Evolutionary conservation across 176 grass and related monocot genomes (phyloP).

Genomic region (Panicum miliaceum): DNA sequence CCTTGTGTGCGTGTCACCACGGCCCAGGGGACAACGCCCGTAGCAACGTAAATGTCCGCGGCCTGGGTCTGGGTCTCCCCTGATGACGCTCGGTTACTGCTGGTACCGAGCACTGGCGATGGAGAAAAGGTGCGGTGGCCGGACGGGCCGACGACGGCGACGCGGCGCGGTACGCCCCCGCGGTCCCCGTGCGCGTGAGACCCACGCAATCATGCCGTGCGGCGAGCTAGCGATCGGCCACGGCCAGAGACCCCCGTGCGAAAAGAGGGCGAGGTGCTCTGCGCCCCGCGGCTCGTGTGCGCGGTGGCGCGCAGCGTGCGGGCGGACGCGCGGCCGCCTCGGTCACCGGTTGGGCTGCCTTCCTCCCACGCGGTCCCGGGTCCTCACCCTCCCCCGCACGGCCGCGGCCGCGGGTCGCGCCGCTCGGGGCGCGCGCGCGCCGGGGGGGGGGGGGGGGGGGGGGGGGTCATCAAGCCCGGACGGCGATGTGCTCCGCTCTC

Average conservation of each 20-base stretch:
- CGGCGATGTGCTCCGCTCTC: not conserved
- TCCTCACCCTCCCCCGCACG: not conserved
- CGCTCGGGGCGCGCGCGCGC: not conserved
- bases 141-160: not conserved
- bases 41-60: not conserved
- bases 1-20: constrained; percentile 34
- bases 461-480: not conserved
- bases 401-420: not conserved
- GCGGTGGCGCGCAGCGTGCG: no score
- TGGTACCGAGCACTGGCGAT: not conserved
- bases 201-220: not conserved
- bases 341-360: not conserved
- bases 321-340: not conserved
- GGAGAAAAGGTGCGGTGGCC: not conserved
- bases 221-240: no score
- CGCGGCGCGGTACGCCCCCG: not conserved
- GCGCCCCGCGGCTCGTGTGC: no score
- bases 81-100: not conserved
- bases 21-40: not conserved
- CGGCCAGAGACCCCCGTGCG: not conserved
- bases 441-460: no score
- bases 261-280: not conserved
- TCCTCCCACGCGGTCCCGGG: not conserved
- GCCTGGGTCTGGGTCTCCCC: not conserved
- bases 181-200: not conserved